These are phyloP conservation scores for Salvia hispanica DNA, from an alignment of 257 asterid genomes.

Conservation along the genomic window DNA sequence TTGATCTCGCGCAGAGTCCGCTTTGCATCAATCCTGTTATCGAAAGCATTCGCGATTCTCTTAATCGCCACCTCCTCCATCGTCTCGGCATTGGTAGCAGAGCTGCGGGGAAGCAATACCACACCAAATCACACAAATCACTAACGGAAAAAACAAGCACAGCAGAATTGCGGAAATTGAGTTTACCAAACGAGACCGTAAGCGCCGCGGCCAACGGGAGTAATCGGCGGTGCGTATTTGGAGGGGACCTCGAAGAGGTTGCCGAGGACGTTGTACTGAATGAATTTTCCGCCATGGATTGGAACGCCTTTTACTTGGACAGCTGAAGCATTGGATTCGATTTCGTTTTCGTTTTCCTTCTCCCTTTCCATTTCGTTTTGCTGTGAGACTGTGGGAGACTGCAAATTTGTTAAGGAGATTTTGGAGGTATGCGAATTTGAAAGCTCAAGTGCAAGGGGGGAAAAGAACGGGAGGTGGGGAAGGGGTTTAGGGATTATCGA, in stretches of 20 bases:
- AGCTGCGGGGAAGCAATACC: conserved; percentile 41
- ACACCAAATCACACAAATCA: conserved; percentile 28
- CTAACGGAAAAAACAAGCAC: neutral
- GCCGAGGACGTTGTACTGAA: conserved; percentile 72
- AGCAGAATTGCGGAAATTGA: neutral
- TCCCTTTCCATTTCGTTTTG: conserved; percentile 12
- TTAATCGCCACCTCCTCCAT: conserved; percentile 82
- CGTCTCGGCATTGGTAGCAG: conserved; percentile 69
- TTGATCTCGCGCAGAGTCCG: conserved; percentile 86
- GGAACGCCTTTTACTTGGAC: conserved; percentile 52
- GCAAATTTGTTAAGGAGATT: neutral
- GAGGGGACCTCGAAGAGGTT: conserved; percentile 70
- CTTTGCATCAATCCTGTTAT: conserved; percentile 82
- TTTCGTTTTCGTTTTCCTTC: conserved; percentile 45
- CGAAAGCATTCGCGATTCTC: conserved; percentile 87
- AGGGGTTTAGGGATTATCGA: conserved; percentile 30
- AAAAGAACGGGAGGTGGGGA: conserved; percentile 22
- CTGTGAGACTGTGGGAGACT: neutral
- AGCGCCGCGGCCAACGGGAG: conserved; percentile 84
- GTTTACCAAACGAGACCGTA: conserved; percentile 86
- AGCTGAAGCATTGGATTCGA: conserved; percentile 38
- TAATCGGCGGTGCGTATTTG: conserved; percentile 70
- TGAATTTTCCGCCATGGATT: conserved; percentile 61
- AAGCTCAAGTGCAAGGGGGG: conserved; percentile 30
- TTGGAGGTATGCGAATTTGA: conserved; percentile 29